A percentile compares a stretch with the other conserved stretches of the same genome.
Evolutionary conservation across 768 basidiomycete species (phyloP).

Genomic region (Hypholoma fasciculare): DNA sequence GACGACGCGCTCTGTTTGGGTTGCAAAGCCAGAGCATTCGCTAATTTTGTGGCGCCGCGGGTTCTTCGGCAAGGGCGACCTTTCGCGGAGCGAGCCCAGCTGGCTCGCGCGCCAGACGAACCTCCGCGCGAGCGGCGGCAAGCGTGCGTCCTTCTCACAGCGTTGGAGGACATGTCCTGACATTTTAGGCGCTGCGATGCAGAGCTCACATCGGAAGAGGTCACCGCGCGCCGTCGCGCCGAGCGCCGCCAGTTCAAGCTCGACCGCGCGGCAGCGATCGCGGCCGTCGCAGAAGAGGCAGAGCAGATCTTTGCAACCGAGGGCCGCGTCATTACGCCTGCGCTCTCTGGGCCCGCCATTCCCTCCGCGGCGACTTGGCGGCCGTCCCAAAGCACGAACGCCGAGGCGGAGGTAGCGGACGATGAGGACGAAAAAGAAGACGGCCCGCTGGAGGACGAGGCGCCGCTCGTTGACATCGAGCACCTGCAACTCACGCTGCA

Average conservation of each 20-base stretch:
- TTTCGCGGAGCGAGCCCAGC: conserved; percentile 93
- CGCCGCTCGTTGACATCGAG: conserved; percentile 71
- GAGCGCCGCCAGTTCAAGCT: conserved; percentile 93
- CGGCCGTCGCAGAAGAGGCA: conserved; percentile 76
- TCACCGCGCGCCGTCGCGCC: conserved; percentile 83
- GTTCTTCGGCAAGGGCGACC: conserved; percentile 96
- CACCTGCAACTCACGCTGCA: conserved; percentile 88
- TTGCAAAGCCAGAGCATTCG: conserved; percentile 62
- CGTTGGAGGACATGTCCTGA: neutral
- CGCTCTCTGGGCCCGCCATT: conserved; percentile 61
- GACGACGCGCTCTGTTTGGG: conserved; percentile 86
- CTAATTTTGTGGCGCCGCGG: conserved; percentile 83
- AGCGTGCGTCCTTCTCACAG: conserved; percentile 46
- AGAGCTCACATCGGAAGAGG: conserved; percentile 88
- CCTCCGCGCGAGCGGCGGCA: conserved; percentile 52
- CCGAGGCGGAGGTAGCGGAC: conserved; percentile 14
- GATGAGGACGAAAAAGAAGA: conserved; percentile 28
- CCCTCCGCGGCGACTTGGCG: conserved; percentile 85
- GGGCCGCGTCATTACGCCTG: conserved; percentile 62
- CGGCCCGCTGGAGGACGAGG: conserved; percentile 42
- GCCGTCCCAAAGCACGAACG: conserved; percentile 34
- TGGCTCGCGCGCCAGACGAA: conserved; percentile 87
- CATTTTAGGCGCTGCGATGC: neutral
- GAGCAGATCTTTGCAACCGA: conserved; percentile 72
- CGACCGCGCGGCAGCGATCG: conserved; percentile 88